Evolutionary conservation across 176 grass and related monocot species (phyloP).

Genomic region (Elaeis guineensis): DNA sequence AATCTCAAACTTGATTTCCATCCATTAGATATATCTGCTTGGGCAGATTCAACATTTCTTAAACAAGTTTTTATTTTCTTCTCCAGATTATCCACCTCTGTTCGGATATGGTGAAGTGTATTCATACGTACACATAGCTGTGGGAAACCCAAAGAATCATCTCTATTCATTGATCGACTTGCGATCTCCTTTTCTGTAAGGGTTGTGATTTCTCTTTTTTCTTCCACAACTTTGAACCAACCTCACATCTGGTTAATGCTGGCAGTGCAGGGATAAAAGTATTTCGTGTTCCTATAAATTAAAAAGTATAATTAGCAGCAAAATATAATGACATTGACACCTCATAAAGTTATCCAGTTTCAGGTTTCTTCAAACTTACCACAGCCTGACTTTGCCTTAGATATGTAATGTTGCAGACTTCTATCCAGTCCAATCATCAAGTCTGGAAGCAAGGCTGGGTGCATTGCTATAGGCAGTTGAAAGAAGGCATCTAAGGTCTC

Average conservation of each 20-base stretch:
- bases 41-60: constrained; percentile 86
- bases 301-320: too few relatives aligned
- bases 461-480: constrained; percentile 86
- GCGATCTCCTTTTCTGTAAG: constrained; percentile 51
- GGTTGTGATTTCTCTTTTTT: constrained; percentile 88
- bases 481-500: constrained; percentile 96
- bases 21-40: constrained; percentile 75
- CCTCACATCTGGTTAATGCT: constrained; percentile 74
- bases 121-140: constrained; percentile 90
- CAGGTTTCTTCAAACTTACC: constrained; percentile 47
- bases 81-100: constrained; percentile 75
- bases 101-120: constrained; percentile 67
- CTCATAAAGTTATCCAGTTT: constrained; percentile 1
- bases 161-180: constrained; percentile 57
- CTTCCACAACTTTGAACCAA: constrained; percentile 80
- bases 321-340: too few relatives aligned
- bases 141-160: constrained; percentile 49
- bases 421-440: constrained; percentile 68
- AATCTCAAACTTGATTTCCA: constrained; percentile 88
- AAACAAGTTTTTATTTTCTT: constrained; percentile 94
- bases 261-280: constrained; percentile 77
- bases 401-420: constrained; percentile 76
- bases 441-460: constrained; percentile 77
- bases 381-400: constrained; percentile 88
- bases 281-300: constrained; percentile 54